Evolutionary conservation across 108 stramenopile genomes (phyloP).

Genomic region (Conticribra guillardii): DNA sequence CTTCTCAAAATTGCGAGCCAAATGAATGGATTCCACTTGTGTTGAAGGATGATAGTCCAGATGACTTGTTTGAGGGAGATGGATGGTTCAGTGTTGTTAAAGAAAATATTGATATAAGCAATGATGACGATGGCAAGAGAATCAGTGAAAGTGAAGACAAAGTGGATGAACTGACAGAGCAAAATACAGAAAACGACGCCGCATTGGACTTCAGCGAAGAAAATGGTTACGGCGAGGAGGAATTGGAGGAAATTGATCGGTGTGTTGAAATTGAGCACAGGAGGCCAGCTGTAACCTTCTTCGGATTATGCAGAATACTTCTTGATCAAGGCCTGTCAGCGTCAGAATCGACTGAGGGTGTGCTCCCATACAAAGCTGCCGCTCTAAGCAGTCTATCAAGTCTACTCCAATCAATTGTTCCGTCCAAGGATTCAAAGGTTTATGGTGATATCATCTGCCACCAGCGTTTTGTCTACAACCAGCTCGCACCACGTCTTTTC

Average conservation of each 20-base stretch:
- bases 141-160: constrained; percentile 13
- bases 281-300: constrained; percentile 34
- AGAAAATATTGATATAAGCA: constrained; percentile 3
- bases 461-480: constrained; percentile 28
- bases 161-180: neutral
- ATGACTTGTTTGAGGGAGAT: constrained; percentile 69
- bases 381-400: constrained; percentile 51
- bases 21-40: constrained; percentile 36
- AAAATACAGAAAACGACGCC: constrained; percentile 27
- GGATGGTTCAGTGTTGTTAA: constrained; percentile 51
- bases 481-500: constrained; percentile 36
- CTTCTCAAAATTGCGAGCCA: constrained; percentile 8
- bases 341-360: constrained; percentile 45
- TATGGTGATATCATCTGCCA: constrained; percentile 16
- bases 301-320: constrained; percentile 67
- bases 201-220: constrained; percentile 45
- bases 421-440: constrained; percentile 8
- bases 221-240: constrained; percentile 28
- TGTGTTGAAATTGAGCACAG: constrained; percentile 1
- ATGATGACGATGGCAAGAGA: constrained; percentile 17
- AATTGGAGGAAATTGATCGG: neutral
- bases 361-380: constrained; percentile 66
- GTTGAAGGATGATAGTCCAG: constrained; percentile 13
- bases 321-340: constrained; percentile 58
- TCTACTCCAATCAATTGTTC: constrained; percentile 48